Evolutionary conservation across 2,329 filamentous ascomycete species (phyloP), one percentile per base, ranked within the genome.

Genomic region (Stagonosporopsis chrysanthemi): DNA sequence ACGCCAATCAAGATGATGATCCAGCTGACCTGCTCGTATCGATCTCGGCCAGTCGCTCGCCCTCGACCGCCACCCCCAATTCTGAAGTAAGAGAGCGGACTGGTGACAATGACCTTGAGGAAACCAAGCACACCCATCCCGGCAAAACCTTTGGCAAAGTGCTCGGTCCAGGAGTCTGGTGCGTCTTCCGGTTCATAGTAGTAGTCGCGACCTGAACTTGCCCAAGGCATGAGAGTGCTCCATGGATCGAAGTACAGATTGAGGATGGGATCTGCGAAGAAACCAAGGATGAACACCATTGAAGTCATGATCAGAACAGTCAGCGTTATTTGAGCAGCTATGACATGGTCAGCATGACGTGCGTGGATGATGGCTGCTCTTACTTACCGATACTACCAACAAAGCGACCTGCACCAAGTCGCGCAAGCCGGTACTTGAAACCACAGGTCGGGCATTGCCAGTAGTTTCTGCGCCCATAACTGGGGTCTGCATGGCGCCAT

Each of bases 221-320:
- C 63, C 61, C 71, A 75, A 4, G 75, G 75, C 28, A 70, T 70
- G 8, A 82, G 69, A 12, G 77, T 78, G 40, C 72, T 70, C 63
- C 78, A 78, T 0, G 92, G 92, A 70, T 97, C 92, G 52, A 94
- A 79, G 81, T 94, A 97, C 26, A 97, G 79, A 67, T 92, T 91
- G 75, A 98, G 89, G 58, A 98, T 91, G 1, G 93, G 93, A 76
- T 98, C 93, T 58, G 93, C 94, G 64, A 98, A 79, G 69, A 97
- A 98, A 39, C 95, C 95, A 53, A 98, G 86, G 0, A 91, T 36
- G 70, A 97, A 98, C 24, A 97, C 83, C 48, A 88, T 84, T 40
- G 88, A 60, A 33, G 92, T 55, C 63, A 97, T 84, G 61, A 97
- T 89, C 19, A 82, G 46, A 2, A 91, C 65, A 0, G 94, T 97